Evolutionary conservation across 73 alveolate genomes (phyloP).

Genomic region (Paramecium biaurelia): DNA sequence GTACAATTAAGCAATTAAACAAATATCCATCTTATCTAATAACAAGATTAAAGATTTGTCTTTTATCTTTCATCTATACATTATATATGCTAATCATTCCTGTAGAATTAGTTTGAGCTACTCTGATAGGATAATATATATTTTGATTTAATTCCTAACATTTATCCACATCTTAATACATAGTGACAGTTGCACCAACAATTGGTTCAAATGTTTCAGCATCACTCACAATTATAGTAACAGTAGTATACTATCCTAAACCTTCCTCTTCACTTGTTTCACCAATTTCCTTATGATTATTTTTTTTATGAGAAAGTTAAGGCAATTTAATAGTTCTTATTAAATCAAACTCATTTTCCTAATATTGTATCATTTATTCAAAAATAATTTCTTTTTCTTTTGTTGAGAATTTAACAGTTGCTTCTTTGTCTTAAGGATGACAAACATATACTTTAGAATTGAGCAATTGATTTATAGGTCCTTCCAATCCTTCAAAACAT

Average conservation of each 20-base stretch:
- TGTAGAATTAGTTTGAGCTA: background rate
- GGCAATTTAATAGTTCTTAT: background rate
- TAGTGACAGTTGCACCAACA: background rate
- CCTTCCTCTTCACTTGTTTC: background rate
- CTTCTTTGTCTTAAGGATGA: background rate
- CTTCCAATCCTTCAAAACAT: background rate
- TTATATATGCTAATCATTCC: background rate
- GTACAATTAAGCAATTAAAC: constrained; percentile 1
- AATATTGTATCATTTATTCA: background rate
- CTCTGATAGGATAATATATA: constrained; percentile 17
- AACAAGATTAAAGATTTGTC: background rate
- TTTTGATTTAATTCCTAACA: background rate
- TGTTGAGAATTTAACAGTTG: background rate
- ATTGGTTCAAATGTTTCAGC: constrained; percentile 12
- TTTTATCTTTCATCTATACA: constrained; percentile 1
- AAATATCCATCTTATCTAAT: constrained; percentile 9
- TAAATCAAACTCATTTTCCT: background rate
- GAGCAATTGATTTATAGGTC: background rate
- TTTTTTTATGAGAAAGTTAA: background rate
- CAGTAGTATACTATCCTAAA: background rate
- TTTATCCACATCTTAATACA: background rate
- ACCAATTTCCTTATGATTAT: background rate
- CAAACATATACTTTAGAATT: background rate
- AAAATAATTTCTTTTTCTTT: background rate
- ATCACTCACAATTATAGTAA: background rate